Conservation (phyloP, 2,329 filamentous ascomycete genomes). For the Alternaria consortialis region DNA sequence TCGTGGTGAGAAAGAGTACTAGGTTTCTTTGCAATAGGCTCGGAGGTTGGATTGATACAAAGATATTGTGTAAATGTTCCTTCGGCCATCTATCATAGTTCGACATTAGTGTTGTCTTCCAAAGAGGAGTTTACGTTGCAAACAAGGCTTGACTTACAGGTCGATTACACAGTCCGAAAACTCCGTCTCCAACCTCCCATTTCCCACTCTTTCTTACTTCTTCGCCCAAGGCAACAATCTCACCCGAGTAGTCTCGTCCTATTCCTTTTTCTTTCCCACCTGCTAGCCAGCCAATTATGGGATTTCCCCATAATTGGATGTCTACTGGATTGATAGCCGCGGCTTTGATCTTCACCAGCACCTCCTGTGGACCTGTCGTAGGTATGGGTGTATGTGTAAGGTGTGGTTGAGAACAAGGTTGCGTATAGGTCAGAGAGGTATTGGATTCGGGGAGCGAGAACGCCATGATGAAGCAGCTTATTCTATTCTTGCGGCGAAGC, state of each 20-base stretch:
- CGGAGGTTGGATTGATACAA: constrained; percentile 19
- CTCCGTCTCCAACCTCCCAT: constrained; percentile 36
- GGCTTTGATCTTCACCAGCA: constrained; percentile 55
- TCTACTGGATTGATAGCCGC: constrained; percentile 59
- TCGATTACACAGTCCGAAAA: constrained; percentile 37
- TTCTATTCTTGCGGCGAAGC: background rate
- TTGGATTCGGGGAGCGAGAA: constrained; percentile 31
- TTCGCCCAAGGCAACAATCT: constrained; percentile 46
- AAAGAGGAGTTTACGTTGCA: background rate
- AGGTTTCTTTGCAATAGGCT: constrained; percentile 40
- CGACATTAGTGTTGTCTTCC: background rate
- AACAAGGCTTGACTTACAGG: constrained; percentile 11
- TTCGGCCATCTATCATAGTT: constrained; percentile 24
- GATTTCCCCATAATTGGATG: constrained; percentile 47
- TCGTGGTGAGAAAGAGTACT: constrained; percentile 25
- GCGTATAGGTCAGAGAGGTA: constrained; percentile 39
- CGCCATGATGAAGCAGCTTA: background rate
- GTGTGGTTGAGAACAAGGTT: constrained; percentile 34
- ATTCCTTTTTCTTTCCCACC: constrained; percentile 48
- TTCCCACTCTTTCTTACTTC: constrained; percentile 19
- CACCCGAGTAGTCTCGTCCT: constrained; percentile 58
- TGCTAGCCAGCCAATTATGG: constrained; percentile 40
- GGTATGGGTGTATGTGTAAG: constrained; percentile 30
- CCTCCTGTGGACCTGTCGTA: constrained; percentile 21
- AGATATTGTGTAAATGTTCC: constrained; percentile 43